Base-by-base conservation (phyloP, 179 eudicot genomes). In the Spinacia oleracea region DNA sequence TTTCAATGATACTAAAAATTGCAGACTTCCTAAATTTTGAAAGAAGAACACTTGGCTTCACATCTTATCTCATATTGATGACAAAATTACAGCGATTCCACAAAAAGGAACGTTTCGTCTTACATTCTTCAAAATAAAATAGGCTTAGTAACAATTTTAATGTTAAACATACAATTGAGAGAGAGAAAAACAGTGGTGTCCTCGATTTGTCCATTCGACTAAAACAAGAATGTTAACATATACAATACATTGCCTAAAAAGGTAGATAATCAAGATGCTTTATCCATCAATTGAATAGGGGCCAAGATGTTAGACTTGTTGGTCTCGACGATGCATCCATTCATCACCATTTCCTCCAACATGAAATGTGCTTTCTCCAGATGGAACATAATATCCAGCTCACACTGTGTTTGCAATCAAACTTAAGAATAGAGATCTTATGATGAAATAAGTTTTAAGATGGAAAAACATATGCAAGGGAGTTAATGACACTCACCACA, bases 261-360 rank as follows among this genome's bases (percentile, higher is more conserved):
- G 34, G 23, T 27, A 74, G 77, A 80, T 4, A 63, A 63, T 84
- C 81, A 93, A 50, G 97, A 86, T 4, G 98, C 86, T 79, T 96
- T 96, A 82, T 96, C 99, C 94, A 93, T 89, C 71, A 96, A 83
- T 82, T 96, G 99, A 77, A 96, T 96, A 0, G 97, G 99, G 55
- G 93, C 80, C 59, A 96, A 84, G 62, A 96, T 93, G 80, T 91
- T 96, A 15, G 98, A 35, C 87, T 96, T 93, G 91, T 95, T 93
- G 69, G 99, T 96, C 89, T 96, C 99, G 5, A 96, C 89, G 40
- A 96, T 80, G 73, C 99, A 96, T 62, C 99, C 99, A 82, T 96
- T 96, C 99, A 93, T 96, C 72, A 96, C 99, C 99, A 96, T 96
- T 85, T 96, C 99, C 80, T 96, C 99, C 86, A 96, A 87, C 99